Evolutionary conservation across 495 filamentous ascomycete species (phyloP), one percentile per base, ranked within the genome.

Genomic region (Chaetomium cochliodes): DNA sequence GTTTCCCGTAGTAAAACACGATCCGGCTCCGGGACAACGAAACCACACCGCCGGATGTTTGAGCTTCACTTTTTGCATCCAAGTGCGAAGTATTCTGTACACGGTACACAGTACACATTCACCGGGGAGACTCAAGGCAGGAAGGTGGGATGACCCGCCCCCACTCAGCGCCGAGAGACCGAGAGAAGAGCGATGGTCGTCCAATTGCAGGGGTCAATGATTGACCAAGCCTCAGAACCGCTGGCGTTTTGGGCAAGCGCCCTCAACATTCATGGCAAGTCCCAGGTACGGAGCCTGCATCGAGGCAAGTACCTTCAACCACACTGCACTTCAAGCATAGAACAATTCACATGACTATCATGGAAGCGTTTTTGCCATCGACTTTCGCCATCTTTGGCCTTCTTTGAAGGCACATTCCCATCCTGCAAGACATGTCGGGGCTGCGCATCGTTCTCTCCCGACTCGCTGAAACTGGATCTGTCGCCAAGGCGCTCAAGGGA

Each of bases 401-500:
- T 11, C 46, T 50, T 20, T n/a, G 46, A 22, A 3, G 20, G 20
- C 5, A 23, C 46, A 22, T 50, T 23, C 46, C n/a, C 46, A 23
- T 50, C n/a, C 46, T 20, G 46, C n/a, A 11, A n/a, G 46, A 50
- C 18, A 23, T 50, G 46, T 44, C 11, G 41, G 41, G 41, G 41
- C 15, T 2, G 41, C 9, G 5, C 41, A 18, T 18, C 41, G 41
- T 44, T 44, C 23, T 50, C 20, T 50, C 12, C 46, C 46, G 16
- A 12, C 18, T 50, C 46, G 41, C 46, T 11, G n/a, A 50, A 50
- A 23, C 46, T 20, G n/a, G 49, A 37, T 26, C 44, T 44, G 47
- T 62, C 52, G 70, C 70, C 70, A 70, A 72, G 70, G 23, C 60
- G 46, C 52, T 53, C 37, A 28, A 62, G 62, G 62, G 70, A 72